Conservation (phyloP, 768 basidiomycete genomes). For the Roridomyces roridus region DNA sequence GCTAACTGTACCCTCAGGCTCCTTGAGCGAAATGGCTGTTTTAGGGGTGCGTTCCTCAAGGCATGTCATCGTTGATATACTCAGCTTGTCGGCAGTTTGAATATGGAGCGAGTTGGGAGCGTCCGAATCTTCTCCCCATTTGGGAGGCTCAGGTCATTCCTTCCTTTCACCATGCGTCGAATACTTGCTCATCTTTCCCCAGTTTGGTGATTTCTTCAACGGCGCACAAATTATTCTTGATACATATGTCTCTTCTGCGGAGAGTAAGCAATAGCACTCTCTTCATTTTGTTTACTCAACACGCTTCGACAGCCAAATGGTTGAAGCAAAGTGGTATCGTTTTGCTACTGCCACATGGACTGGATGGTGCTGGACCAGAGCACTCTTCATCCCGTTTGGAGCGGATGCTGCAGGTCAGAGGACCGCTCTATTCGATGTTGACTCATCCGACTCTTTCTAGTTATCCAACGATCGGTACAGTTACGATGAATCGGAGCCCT, state of each 20-base stretch:
- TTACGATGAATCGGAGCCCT: constrained; percentile 34
- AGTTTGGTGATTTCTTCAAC: constrained; percentile 95
- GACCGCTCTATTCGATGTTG: neutral
- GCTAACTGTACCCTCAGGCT: constrained; percentile 55
- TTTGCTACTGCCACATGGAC: constrained; percentile 85
- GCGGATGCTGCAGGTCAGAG: constrained; percentile 86
- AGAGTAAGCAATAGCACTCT: constrained; percentile 54
- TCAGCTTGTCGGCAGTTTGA: constrained; percentile 66
- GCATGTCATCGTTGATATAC: constrained; percentile 5
- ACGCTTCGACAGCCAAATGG: constrained; percentile 77
- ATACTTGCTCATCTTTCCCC: neutral
- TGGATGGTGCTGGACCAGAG: constrained; percentile 93
- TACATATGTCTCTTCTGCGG: constrained; percentile 83
- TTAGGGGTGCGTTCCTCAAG: constrained; percentile 65
- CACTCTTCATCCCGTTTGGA: constrained; percentile 91
- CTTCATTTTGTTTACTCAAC: neutral
- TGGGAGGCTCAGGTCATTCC: constrained; percentile 86
- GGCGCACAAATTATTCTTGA: constrained; percentile 90
- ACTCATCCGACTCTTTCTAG: constrained; percentile 40
- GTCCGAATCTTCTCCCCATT: constrained; percentile 79
- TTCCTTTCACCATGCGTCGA: neutral
- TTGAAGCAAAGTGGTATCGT: constrained; percentile 89
- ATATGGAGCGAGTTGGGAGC: constrained; percentile 90
- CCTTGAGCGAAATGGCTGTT: constrained; percentile 88
- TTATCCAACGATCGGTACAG: constrained; percentile 76